Evolutionary conservation across 768 basidiomycete genomes (phyloP).

Genomic region (Boletus pseudo-olivaceus): DNA sequence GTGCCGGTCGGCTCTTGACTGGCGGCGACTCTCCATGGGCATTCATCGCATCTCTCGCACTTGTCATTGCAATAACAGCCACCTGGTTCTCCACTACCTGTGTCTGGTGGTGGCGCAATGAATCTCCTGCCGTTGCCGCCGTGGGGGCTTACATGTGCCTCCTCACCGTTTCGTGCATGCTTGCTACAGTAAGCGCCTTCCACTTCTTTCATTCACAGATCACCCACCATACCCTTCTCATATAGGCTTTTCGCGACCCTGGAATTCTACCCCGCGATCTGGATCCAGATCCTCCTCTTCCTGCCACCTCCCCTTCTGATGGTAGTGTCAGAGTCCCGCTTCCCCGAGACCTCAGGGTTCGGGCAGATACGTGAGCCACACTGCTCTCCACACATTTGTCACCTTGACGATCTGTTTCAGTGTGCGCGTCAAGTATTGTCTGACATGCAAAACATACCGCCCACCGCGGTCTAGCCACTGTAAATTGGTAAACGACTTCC

Average conservation of each 20-base stretch:
- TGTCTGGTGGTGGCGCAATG: conserved; percentile 84
- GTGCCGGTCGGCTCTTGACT: conserved; percentile 67
- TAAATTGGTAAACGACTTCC: conserved; percentile 61
- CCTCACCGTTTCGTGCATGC: conserved; percentile 71
- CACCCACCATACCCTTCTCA: not conserved
- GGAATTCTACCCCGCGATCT: conserved; percentile 88
- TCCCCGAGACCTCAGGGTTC: conserved; percentile 79
- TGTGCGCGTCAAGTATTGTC: conserved; percentile 90
- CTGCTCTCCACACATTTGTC: not conserved
- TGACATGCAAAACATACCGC: conserved; percentile 88
- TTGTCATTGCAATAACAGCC: conserved; percentile 67
- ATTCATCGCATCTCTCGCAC: conserved; percentile 59
- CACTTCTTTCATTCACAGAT: not conserved
- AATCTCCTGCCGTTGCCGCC: conserved; percentile 65
- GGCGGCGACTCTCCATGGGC: conserved; percentile 87
- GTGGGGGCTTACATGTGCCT: conserved; percentile 63
- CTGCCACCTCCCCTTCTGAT: conserved; percentile 59
- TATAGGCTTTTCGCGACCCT: conserved; percentile 73
- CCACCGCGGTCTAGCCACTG: conserved; percentile 95
- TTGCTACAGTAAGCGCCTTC: conserved; percentile 58
- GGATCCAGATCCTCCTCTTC: conserved; percentile 82
- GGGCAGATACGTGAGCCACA: conserved; percentile 64
- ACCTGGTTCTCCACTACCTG: conserved; percentile 88
- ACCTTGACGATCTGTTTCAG: conserved; percentile 36
- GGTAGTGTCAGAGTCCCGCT: conserved; percentile 60